Evolutionary conservation across 2,329 filamentous ascomycete species (phyloP), one percentile per base, ranked within the genome.

Genomic region (Cladophialophora exuberans): DNA sequence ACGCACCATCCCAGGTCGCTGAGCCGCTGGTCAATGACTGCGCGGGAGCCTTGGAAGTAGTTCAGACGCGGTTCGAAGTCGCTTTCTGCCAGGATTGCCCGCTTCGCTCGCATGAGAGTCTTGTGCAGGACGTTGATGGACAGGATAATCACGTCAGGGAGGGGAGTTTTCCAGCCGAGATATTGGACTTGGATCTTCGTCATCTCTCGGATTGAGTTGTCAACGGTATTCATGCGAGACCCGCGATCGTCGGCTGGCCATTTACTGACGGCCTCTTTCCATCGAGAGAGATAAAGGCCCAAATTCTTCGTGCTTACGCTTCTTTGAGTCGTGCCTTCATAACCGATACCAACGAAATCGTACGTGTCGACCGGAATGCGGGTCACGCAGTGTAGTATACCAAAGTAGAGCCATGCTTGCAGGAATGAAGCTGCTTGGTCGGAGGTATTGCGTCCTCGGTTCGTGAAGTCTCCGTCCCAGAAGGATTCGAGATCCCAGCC

Each of bases 401-500:
- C 43, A 26, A 46, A 33, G 33, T 46, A 46, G 17, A 46, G 28
- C 43, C 43, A 46, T 17, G 43, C 43, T 30, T 46, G 43, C 9
- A 46, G 13, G 13, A 46, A 33, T 22, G 43, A 46, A 46, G 43
- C 43, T 11, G 43, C 43, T 28, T 46, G 43, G 9, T 11, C 17
- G 2, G 43, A 6, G 15, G 43, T 33, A 31, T 46, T 46, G 7
- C 26, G 28, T n/a, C 43, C 43, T 7, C 6, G 9, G 15, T 46
- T 33, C 3, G 43, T 46, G 28, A 46, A 46, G 43, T 46, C 28
- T 18, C 43, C 43, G 6, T 33, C 26, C 3, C 13, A 33, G 28
- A 46, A 33, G 17, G 43, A 11, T 7, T n/a, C 26, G 13, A 23
- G 28, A 23, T 23, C 43, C 28, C 17, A 46, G 20, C 43, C 43